Base-by-base conservation (phyloP, 2,329 filamentous ascomycete genomes). In the Claviceps sp. region DNA sequence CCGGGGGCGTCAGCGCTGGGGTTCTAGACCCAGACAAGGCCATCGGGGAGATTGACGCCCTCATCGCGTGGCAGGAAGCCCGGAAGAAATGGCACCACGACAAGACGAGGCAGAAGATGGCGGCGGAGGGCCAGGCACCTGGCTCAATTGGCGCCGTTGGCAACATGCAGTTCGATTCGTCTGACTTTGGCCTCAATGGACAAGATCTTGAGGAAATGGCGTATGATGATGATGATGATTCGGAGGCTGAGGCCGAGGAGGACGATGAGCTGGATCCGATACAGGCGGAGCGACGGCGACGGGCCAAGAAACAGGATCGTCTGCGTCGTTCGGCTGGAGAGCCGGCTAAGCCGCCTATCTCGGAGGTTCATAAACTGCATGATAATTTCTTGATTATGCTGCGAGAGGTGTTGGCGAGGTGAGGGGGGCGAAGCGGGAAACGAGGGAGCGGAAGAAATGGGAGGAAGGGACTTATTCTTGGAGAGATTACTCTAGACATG, bases 91-190 rank as follows among this genome's bases (percentile, higher is more conserved):
- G 93, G 93, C 93, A 98, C 65, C 83, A 91, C 55, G 88, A 95
- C 70, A 98, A 98, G 76, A 98, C 93, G 8, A 76, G 90, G 51
- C 93, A 97, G 72, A 98, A 98, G 76, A 97, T 98, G 93, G 93
- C 93, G 0, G 89, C 88, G 2, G 89, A 91, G 62, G 74, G 74
- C 5, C 72, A 73, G 40, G 65, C 65, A 9, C 72, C 70, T 50
- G 67, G 70, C 18, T 73, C 74, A 26, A 67, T 76, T 52, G 67
- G 71, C 50, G 75, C 76, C 6, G 78, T 76, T 8, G 80, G 73
- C 24, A 34, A 34, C 30, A 72, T 75, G 57, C 72, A 67, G 14
- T 94, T 97, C 70, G 82, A 78, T 61, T 84, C 85, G 22, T 81
- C 79, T 48, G 93, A 98, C 69, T 98, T 98, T 70, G 93, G 93